Base-by-base conservation (phyloP, 1,284 basidiomycete genomes). In the Malassezia yamatoensis region DNA sequence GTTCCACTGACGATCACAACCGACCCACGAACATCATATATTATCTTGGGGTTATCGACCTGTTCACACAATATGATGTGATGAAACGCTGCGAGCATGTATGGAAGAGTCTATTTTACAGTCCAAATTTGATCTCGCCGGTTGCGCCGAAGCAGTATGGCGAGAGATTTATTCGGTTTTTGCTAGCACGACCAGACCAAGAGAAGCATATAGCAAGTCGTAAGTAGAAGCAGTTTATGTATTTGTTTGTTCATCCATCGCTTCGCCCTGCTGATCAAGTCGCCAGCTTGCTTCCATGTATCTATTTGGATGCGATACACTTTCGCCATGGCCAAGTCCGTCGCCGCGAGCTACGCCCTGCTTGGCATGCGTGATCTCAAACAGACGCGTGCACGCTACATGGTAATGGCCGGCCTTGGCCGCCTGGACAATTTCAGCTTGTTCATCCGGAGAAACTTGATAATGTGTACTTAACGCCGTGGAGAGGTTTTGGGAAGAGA, bases 331-430 rank as follows among this genome's bases (percentile, higher is more conserved):
- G 5, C 89, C 88, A 32, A 94, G 70, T 0, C 93, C 93, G 32
- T 93, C 87, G 2, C 90, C 90, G 75, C 88, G 90, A 77, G 83
- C 85, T 54, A 94, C 82, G 7, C 85, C 85, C 59, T 78, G 78
- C 41, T 77, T 66, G 38, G 59, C 58, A 75, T 98, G 93, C 18
- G 90, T 94, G 44, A 96, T 81, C 78, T 98, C 94, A 76, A 91
- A 98, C 35, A 98, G 87, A 15, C 91, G 81, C 16, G 94, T 98
- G 77, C 94, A 99, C 4, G 91, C 94, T 45, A 98, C 85, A 74
- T 99, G 93, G 75, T 85, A 96, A 74, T 94, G 90, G 2, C 81
- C 79, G 13, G 79, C 80, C 75, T 90, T 90, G 55, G 94, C 88
- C 11, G 81, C 82, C 45, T 81, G 79, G 78, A 90, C 81, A 62